Percentiles rank a stretch among this genome's conserved stretches.
phyloP scores from a whole-genome alignment of 371 early-diverging fungal genomes.

The Quaeritorhiza haematococci region DNA sequence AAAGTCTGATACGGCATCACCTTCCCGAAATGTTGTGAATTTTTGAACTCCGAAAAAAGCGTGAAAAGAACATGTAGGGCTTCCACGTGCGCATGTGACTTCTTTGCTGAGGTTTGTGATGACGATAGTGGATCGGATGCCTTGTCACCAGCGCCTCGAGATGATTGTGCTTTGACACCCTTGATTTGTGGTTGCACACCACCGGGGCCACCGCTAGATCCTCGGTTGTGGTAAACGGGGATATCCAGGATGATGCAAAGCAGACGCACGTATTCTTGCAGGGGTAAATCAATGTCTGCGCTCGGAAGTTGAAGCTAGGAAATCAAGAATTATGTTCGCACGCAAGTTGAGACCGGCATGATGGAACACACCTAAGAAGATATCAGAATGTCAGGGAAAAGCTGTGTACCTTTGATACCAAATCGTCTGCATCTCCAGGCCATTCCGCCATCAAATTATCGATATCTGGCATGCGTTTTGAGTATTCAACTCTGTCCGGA shows the following conservation, averaged over 20 bases:
- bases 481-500: slow-evolving; percentile 29
- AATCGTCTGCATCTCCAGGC: slow-evolving; percentile 39
- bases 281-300: slow-evolving; percentile 32
- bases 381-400: neutral
- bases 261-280: slow-evolving; percentile 26
- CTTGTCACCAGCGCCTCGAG: no score
- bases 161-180: no score
- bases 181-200: neutral
- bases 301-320: slow-evolving; percentile 27
- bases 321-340: neutral
- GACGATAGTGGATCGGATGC: no score
- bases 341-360: neutral
- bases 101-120: slow-evolving; percentile 8
- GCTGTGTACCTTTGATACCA: slow-evolving; percentile 19
- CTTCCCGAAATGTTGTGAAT: slow-evolving; percentile 45
- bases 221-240: slow-evolving; percentile 20
- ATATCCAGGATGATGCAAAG: slow-evolving; percentile 36
- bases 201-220: neutral
- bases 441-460: slow-evolving; percentile 49
- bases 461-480: slow-evolving; percentile 44
- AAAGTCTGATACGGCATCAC: no score
- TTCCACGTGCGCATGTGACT: slow-evolving; percentile 28
- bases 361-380: neutral
- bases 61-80: slow-evolving; percentile 43
- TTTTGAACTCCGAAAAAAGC: slow-evolving; percentile 44